Evolutionary conservation across 495 filamentous ascomycete species (phyloP).

Genomic region (Neurospora sp.): DNA sequence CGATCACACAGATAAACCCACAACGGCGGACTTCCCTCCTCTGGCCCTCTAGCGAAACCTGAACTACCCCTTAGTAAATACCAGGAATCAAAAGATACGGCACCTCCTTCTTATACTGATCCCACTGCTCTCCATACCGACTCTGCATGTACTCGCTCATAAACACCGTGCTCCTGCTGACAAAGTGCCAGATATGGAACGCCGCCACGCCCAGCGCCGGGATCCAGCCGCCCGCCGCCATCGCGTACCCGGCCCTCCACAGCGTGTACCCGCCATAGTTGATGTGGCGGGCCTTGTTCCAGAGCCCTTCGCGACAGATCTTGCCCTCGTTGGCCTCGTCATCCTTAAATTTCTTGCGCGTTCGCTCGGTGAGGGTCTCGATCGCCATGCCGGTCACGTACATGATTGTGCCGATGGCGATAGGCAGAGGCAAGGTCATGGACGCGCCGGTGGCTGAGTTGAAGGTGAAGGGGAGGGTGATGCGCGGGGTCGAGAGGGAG

Average conservation of each 20-base stretch:
- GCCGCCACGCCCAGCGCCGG: constrained; percentile 25
- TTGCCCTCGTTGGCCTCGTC: constrained; percentile 43
- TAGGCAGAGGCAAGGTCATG: constrained; percentile 13
- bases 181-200: constrained; percentile 38
- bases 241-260: constrained; percentile 43
- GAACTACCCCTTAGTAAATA: constrained; percentile 17
- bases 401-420: constrained; percentile 31
- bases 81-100: constrained; percentile 35
- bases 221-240: constrained; percentile 38
- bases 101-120: constrained; percentile 33
- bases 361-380: constrained; percentile 42
- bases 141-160: constrained; percentile 42
- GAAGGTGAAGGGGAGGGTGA: constrained; percentile 2
- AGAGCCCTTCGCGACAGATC: constrained; percentile 43
- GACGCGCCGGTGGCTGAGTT: neutral
- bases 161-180: constrained; percentile 30
- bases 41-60: neutral
- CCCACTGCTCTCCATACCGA: constrained; percentile 36
- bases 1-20: neutral
- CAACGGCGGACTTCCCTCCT: neutral
- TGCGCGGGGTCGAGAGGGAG: constrained; percentile 10
- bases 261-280: constrained; percentile 50
- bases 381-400: constrained; percentile 38
- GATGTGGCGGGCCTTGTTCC: constrained; percentile 43
- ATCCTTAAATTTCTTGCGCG: constrained; percentile 44